Evolutionary conservation across 495 filamentous ascomycete species (phyloP).

Genomic region (Tricharina praecox): DNA sequence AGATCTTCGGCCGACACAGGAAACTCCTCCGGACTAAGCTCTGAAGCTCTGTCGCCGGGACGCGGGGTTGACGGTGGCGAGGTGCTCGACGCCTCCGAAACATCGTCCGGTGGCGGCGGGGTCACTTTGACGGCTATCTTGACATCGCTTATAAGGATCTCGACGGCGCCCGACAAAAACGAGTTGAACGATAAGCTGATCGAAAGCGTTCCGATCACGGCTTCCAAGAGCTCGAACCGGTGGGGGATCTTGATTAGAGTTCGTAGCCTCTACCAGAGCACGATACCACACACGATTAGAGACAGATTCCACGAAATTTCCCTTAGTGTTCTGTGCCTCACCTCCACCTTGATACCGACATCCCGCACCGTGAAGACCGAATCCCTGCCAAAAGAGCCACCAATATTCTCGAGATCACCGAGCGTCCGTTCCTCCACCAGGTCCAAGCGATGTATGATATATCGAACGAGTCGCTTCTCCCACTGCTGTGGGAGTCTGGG

Average conservation of each 20-base stretch:
- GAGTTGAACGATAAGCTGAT: slow-evolving; percentile 24
- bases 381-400: slow-evolving; percentile 19
- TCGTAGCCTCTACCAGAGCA: slow-evolving; percentile 18
- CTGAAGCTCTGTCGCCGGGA: neutral
- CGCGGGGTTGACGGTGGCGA: slow-evolving; percentile 5
- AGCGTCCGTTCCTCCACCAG: slow-evolving; percentile 22
- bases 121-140: slow-evolving; percentile 10
- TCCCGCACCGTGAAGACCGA: slow-evolving; percentile 13
- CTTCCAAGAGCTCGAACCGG: slow-evolving; percentile 14
- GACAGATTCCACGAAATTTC: no score
- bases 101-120: slow-evolving; percentile 11
- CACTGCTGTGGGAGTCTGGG: slow-evolving; percentile 9
- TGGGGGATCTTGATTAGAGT: slow-evolving; percentile 7
- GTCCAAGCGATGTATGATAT: slow-evolving; percentile 18
- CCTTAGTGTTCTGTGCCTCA: no score
- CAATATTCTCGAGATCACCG: slow-evolving; percentile 19
- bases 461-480: slow-evolving; percentile 24
- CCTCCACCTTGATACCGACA: slow-evolving; percentile 24
- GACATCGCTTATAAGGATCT: slow-evolving; percentile 20
- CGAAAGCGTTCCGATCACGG: slow-evolving; percentile 23
- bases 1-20: slow-evolving; percentile 68
- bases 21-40: slow-evolving; percentile 26
- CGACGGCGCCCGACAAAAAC: slow-evolving; percentile 18
- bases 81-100: neutral
- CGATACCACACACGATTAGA: no score